These are phyloP conservation scores for Rhizopogon salebrosus DNA, from an alignment of 768 basidiomycete genomes.

Conservation along the genomic window DNA sequence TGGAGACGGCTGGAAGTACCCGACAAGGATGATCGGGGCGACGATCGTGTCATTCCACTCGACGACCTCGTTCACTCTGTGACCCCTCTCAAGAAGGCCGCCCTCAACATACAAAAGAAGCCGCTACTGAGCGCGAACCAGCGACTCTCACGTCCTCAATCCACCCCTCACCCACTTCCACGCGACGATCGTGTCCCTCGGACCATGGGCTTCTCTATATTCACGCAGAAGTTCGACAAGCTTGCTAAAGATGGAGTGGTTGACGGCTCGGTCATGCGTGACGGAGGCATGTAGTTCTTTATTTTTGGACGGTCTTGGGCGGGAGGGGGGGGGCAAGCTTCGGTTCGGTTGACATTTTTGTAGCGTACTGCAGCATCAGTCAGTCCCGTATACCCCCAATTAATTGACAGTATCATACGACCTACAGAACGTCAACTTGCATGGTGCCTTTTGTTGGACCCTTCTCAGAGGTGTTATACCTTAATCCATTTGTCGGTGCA, in stretches of 20 bases:
- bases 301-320: too few relatives aligned
- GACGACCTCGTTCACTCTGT: constrained; percentile 14
- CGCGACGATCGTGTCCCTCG: constrained; percentile 10
- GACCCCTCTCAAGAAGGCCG: background rate
- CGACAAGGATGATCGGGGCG: constrained; percentile 13
- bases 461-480: too few relatives aligned
- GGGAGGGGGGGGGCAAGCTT: background rate
- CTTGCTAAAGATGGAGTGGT: constrained; percentile 15
- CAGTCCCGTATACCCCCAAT: background rate
- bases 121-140: background rate
- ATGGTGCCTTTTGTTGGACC: too few relatives aligned
- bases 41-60: constrained; percentile 13
- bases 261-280: background rate
- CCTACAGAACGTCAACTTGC: too few relatives aligned
- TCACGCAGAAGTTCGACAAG: constrained; percentile 19
- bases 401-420: background rate
- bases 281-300: background rate
- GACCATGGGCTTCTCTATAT: constrained; percentile 16
- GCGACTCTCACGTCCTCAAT: constrained; percentile 21
- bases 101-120: constrained; percentile 12
- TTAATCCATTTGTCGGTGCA: too few relatives aligned
- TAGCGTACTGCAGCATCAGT: background rate
- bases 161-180: constrained; percentile 10
- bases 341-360: background rate
- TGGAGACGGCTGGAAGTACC: constrained; percentile 26